Base-by-base conservation (phyloP, 495 filamentous ascomycete species). In the Diplogelasinospora grovesii region DNA sequence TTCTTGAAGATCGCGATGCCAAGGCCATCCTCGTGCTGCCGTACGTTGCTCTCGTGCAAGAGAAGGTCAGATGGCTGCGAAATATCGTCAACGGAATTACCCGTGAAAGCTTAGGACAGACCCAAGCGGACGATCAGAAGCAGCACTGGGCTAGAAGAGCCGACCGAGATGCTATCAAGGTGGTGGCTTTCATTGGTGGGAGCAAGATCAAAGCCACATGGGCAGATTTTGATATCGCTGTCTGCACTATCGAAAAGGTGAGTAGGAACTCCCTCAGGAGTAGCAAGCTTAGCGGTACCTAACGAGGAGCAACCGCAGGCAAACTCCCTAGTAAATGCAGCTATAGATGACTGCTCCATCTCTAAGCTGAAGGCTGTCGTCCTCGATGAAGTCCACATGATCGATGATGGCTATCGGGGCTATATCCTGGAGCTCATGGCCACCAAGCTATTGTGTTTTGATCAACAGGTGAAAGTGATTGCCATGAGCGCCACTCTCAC, bases 181-280 rank as follows among this genome's bases (percentile, higher is more conserved):
- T 89, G 2, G 77, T 79, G 13, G 86, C 83, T 0, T 86, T 81
- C 52, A 88, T 86, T 56, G 83, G 83, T 5, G 86, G 85, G 4
- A 80, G 74, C 45, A 82, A 77, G 51, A 67, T 73, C 16, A 73
- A 77, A 36, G 61, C 72, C 8, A 76, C 71, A 2, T 89, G 84
- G 83, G 68, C 70, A 18, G 86, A 89, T 53, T 77, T 84, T 36
- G 86, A 92, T 56, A 77, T 92, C 43, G 85, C 77, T 2, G 73
- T 89, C 30, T 90, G 84, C 59, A 89, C 86, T 6, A 85, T 88
- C 40, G 86, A 92, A 56, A 92, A 88, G 79, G 84, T 83, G 14
- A 21, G 52, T 55, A 23, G 14, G 1, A 20, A 10, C 9, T 10
- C 19, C 21, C 23, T 36, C 33, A 8, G n/a, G 19, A 5, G 20